Percentiles rank a stretch among this genome's conserved stretches.
phyloP scores from a whole-genome alignment of 305 asterid species.

The Fraxinus albicans region DNA sequence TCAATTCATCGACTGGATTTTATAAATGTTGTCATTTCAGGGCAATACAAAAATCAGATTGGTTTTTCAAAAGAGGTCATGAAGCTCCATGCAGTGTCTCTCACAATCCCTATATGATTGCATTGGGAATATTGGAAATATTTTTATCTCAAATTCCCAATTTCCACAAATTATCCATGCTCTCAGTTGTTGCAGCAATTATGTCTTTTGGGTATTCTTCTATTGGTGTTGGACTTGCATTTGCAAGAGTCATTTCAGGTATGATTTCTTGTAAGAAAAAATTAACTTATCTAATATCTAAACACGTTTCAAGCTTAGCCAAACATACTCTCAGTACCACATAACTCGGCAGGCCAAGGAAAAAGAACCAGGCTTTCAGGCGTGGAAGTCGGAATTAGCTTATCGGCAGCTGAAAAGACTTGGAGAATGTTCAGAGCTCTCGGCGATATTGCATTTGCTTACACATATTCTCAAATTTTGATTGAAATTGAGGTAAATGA shows the following conservation, averaged over 20 bases:
- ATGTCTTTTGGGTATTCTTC: slow-evolving; percentile 65
- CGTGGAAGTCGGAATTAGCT: slow-evolving; percentile 36
- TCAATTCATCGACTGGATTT: background rate
- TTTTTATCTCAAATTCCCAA: slow-evolving; percentile 67
- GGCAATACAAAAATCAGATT: slow-evolving; percentile 54
- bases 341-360: slow-evolving; percentile 37
- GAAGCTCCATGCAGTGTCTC: slow-evolving; percentile 42
- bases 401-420: slow-evolving; percentile 57
- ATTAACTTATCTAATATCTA: background rate
- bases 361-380: slow-evolving; percentile 49
- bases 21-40: slow-evolving; percentile 28
- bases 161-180: slow-evolving; percentile 51
- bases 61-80: slow-evolving; percentile 49
- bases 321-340: background rate
- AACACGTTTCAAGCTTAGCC: background rate
- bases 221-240: slow-evolving; percentile 60
- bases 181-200: slow-evolving; percentile 58
- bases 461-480: slow-evolving; percentile 55
- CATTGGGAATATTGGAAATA: slow-evolving; percentile 54
- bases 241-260: slow-evolving; percentile 55
- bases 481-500: slow-evolving; percentile 61
- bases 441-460: slow-evolving; percentile 70
- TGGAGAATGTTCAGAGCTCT: slow-evolving; percentile 68
- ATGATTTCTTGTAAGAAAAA: background rate
- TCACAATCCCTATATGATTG: slow-evolving; percentile 60